A percentile compares a stretch with the other conserved stretches of the same genome.
Conservation (phyloP, 148 eudicot genomes). For the Nyssa sinensis region DNA sequence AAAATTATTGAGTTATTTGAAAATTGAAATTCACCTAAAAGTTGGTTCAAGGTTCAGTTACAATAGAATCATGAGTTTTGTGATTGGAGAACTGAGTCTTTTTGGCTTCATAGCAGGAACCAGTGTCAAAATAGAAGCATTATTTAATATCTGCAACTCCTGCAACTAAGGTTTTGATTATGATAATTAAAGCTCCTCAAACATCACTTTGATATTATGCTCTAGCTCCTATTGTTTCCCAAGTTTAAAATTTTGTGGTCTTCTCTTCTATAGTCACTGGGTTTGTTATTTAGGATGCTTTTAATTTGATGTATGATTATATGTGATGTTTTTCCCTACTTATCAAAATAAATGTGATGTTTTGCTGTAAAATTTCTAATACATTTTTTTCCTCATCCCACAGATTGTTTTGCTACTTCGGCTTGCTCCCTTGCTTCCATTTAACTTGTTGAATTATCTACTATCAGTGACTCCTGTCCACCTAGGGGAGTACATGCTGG, state of each 20-base stretch:
- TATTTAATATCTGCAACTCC: no score
- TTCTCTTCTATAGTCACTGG: no score
- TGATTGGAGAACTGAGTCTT: not conserved
- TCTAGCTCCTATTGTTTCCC: not conserved
- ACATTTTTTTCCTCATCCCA: not conserved
- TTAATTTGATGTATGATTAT: not conserved
- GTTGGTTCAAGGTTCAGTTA: conserved; percentile 5
- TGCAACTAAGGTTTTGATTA: not conserved
- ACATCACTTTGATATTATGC: not conserved
- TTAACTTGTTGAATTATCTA: conserved; percentile 85
- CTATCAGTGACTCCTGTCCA: conserved; percentile 84
- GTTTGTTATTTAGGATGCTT: not conserved
- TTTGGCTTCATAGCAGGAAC: not conserved
- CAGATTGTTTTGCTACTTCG: conserved; percentile 91
- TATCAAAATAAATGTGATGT: no score
- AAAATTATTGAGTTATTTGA: no score
- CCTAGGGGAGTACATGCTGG: conserved; percentile 68
- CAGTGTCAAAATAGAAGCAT: not conserved
- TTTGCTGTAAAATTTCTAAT: not conserved
- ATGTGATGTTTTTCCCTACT: not conserved
- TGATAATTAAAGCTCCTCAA: not conserved
- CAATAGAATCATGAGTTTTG: not conserved
- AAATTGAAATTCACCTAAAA: not conserved
- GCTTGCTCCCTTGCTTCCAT: conserved; percentile 84
- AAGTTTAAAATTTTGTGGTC: no score